These are phyloP conservation scores for Alternaria ventricosa DNA, from an alignment of 2,329 filamentous ascomycete genomes.

Conservation along the genomic window DNA sequence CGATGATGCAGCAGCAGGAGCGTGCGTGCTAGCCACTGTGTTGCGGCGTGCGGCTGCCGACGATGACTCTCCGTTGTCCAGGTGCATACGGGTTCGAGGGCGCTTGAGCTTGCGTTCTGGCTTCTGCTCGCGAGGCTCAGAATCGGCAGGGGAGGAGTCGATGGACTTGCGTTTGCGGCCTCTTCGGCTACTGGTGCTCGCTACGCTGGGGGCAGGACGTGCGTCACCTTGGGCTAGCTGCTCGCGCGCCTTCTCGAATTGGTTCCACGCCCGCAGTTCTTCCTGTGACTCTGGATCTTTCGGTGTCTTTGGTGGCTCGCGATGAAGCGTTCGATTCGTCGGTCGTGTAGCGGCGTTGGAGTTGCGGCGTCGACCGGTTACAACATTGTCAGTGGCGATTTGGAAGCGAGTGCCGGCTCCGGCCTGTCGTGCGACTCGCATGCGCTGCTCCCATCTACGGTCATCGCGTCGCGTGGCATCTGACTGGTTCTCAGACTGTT, in stretches of 20 bases:
- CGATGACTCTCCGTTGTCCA: conserved; percentile 56
- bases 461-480: conserved; percentile 64
- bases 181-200: conserved; percentile 48
- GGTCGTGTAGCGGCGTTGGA: conserved; percentile 50
- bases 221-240: conserved; percentile 44
- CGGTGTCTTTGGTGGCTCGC: conserved; percentile 49
- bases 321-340: conserved; percentile 39
- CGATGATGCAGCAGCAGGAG: conserved; percentile 22
- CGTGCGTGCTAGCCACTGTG: conserved; percentile 29
- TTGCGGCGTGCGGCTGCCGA: conserved; percentile 38
- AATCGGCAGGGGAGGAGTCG: conserved; percentile 73
- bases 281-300: conserved; percentile 76
- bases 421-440: conserved; percentile 80
- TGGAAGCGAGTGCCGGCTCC: conserved; percentile 77
- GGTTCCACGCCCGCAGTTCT: conserved; percentile 86
- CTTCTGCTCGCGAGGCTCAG: conserved; percentile 63
- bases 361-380: conserved; percentile 45
- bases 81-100: conserved; percentile 76
- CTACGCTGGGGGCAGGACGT: conserved; percentile 24
- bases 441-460: conserved; percentile 80
- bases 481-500: conserved; percentile 63
- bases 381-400: conserved; percentile 67
- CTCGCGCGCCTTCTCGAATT: conserved; percentile 83
- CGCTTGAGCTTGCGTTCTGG: conserved; percentile 86
- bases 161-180: conserved; percentile 80